Base-by-base conservation (phyloP, 768 basidiomycete species). In the Suillus clintonianus region DNA sequence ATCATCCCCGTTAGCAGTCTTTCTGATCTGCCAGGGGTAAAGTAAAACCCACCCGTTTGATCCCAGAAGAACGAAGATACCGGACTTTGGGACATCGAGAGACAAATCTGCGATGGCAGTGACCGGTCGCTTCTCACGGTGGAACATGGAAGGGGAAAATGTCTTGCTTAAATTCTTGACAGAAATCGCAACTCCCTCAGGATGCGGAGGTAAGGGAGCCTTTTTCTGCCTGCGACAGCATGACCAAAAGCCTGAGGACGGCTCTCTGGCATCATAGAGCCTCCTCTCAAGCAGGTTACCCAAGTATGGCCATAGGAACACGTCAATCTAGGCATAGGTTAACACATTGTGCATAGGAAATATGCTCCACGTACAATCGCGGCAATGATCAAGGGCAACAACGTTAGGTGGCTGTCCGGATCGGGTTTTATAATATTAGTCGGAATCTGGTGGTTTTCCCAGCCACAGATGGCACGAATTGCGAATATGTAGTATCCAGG, bases 1-100 rank as follows among this genome's bases (percentile, higher is more conserved):
- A 53, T 59, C 57, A 47, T 36, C 48, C 24, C 24, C 17, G 14
- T 57, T 19, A 57, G 55, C 4, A 27, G 17, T 17, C 10, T 17
- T 39, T 57, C 37, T 17, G 27, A 24, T 41, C 15, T 30, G 14
- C 5, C 50, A 58, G 6, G 4, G 8, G 10, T 22, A 2, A 14
- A n/a, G 3, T n/a, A n/a, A 32, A 1, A 69, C 76, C 37, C 30
- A 78, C 87, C 89, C 89, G 65, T 91, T 90, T 2, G 90, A 86
- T 32, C 91, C 91, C 13, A 92, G 76, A 10, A 93, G 78, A 34
- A 92, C 90, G 68, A 87, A 92, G n/a, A 92, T 91, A 9, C 91
- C 90, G 7, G 77, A 79, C 68, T 86, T 86, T 2, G 91, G 91
- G 13, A 94, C 81, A 66, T 89, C 83, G 45, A 93, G 72, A 6